Evolutionary conservation across 2,329 filamentous ascomycete genomes (phyloP), one percentile per base, ranked within the genome.

Genomic region (Karstenula rhodostoma): DNA sequence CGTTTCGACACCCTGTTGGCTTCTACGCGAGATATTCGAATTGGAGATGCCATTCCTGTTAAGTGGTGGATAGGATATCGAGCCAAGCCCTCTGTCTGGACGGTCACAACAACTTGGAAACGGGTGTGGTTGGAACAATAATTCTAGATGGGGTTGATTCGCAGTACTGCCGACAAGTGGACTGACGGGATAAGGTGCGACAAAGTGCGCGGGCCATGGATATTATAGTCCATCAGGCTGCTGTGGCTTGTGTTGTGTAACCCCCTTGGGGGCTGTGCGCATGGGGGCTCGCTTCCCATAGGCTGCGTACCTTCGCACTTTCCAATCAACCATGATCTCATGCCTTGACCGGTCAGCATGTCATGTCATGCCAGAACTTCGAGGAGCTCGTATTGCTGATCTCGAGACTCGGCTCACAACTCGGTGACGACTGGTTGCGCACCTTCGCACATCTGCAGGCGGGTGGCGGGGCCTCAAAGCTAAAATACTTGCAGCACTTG

Each of bases 261-360:
- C 46, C 15, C 12, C 17, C 17, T 4, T n/a, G 46, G 27, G 15
- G 40, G 50, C 50, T 53, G 25, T 52, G 50, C 23, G 5, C 27
- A 29, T 29, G 27, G 27, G 25, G 49, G 37, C 22, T 46, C 15
- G 46, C 46, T 35, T 46, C 40, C 15, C 2, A 55, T 55, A 49
- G 43, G 54, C n/a, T 27, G 54, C 54, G 54, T 43, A 56, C 54
- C 46, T 56, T 47, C 43, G 54, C 54, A 56, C 44, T 33, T 48
- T 6, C 25, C 35, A 19, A 7, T 9, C 17, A 9, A 23, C 12
- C n/a, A 17, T 29, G n/a, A n/a, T n/a, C n/a, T 22, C 32, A n/a
- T 4, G 19, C 15, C 49, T 19, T 35, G 35, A 40, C 50, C 33
- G 35, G 50, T 43, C 50, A 27, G 23, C 15, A 22, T 5, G 5